Base-by-base conservation (phyloP, 805 yeast species). In the Yarrowia yakushimensis region DNA sequence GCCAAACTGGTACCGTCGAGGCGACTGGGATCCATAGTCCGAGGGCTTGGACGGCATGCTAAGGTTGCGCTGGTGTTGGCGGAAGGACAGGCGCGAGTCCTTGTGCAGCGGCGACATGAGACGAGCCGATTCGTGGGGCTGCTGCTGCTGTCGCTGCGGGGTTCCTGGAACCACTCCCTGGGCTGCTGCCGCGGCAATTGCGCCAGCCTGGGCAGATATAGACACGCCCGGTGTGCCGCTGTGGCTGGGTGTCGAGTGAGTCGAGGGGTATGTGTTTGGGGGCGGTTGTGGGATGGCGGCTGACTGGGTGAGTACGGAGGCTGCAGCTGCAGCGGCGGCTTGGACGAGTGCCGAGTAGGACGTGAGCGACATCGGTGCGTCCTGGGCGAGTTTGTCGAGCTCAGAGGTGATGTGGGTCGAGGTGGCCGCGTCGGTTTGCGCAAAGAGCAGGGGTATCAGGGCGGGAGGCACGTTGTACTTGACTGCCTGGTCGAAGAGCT, bases 401-500 rank as follows among this genome's bases (percentile, higher is more conserved):
- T 67, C 65, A 30, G 68, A 65, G 39, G 65, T 62, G 7, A 68
- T 59, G 2, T 65, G 65, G 15, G 17, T 12, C 15, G 77, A 77
- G 10, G 78, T 71, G 77, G 22, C 20, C 20, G 39, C 77, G 10
- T 78, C 73, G 3, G 72, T 76, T 15, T 39, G 36, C 15, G 39
- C 17, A 67, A 88, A 85, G 68, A 90, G 72, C 17, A 77, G 67
- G 0, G 94, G 87, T 13, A 91, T 84, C 65, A 85, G 71, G 54
- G 80, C 73, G 0, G 85, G 77, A 0, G 96, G 94, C 1, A 91
- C 76, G 17, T 85, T 85, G 13, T 85, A 81, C 23, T 75, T 76
- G 5, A 82, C 69, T 0, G 96, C 92, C 13, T 78, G 75, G 64
- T 82, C 82, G 57, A 92, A 69, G 18, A 91, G 77, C 60, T 86